phyloP scores from a whole-genome alignment of 2,329 filamentous ascomycete genomes.

The Claviceps citrina region DNA sequence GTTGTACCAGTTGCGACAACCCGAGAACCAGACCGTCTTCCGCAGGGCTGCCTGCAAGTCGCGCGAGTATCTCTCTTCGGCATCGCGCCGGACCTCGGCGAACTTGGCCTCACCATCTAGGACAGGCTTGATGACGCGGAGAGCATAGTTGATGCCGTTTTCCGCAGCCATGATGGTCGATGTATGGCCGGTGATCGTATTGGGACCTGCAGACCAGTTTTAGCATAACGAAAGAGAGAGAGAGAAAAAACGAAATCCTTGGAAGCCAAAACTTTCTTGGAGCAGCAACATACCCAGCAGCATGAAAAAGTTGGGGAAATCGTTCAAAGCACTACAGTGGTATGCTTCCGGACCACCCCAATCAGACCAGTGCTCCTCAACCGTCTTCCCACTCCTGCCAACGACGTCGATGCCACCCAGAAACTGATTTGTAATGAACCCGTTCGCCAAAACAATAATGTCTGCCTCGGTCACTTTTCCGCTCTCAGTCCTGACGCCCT shows the following conservation, averaged over 20 bases:
- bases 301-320: conserved; percentile 52
- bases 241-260: neutral
- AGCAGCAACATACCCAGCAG: conserved; percentile 28
- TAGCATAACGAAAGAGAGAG: too few species aligned
- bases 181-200: conserved; percentile 46
- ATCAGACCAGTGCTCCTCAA: conserved; percentile 40
- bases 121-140: conserved; percentile 40
- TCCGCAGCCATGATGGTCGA: conserved; percentile 45
- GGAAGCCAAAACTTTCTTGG: neutral
- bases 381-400: conserved; percentile 32
- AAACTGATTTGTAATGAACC: conserved; percentile 41
- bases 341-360: conserved; percentile 49
- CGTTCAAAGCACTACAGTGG: conserved; percentile 39
- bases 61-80: conserved; percentile 19
- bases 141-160: conserved; percentile 43
- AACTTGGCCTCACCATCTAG: conserved; percentile 19
- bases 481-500: conserved; percentile 21
- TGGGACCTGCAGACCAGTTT: conserved; percentile 29
- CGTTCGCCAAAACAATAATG: conserved; percentile 45
- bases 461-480: conserved; percentile 35
- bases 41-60: conserved; percentile 18
- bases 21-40: conserved; percentile 20
- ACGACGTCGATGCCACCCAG: conserved; percentile 36
- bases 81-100: conserved; percentile 18
- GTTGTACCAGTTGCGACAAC: conserved; percentile 25